These are phyloP conservation scores for Saksenaea vasiformis DNA, from an alignment of 371 early-diverging fungal genomes.

Conservation along the genomic window DNA sequence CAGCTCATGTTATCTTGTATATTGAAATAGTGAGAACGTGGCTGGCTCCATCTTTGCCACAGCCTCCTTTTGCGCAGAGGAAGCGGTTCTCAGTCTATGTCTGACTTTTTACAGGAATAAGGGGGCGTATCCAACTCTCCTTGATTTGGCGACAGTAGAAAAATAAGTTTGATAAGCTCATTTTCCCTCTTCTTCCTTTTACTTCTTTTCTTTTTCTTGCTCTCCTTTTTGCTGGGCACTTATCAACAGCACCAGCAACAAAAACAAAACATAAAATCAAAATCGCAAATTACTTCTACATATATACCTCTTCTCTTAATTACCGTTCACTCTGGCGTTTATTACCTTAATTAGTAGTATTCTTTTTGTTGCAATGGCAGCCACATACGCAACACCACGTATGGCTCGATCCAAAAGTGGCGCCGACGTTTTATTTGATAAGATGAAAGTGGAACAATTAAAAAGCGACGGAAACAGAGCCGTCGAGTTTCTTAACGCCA, in stretches of 20 bases:
- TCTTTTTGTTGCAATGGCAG: not conserved
- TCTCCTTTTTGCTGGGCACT: not conserved
- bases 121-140: not conserved
- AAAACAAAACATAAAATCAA: not conserved
- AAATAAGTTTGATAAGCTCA: constrained; percentile 9
- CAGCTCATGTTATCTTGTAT: no score
- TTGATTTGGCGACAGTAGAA: constrained; percentile 11
- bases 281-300: not conserved
- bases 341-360: not conserved
- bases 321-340: not conserved
- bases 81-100: constrained; percentile 1
- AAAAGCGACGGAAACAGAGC: constrained; percentile 27
- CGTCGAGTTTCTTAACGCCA: constrained; percentile 29
- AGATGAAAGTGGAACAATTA: constrained; percentile 23
- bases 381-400: constrained; percentile 6
- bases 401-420: constrained; percentile 17
- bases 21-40: no score
- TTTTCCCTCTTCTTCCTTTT: constrained; percentile 3
- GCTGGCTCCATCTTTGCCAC: constrained; percentile 1
- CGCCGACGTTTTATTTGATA: constrained; percentile 12
- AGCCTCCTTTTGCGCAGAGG: not conserved
- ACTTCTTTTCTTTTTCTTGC: not conserved
- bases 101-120: not conserved
- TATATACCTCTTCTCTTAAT: not conserved
- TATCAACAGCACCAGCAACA: no score